Evolutionary conservation across 192 early-diverging fungal species (phyloP).

Genomic region (Backusella tuberculispora): DNA sequence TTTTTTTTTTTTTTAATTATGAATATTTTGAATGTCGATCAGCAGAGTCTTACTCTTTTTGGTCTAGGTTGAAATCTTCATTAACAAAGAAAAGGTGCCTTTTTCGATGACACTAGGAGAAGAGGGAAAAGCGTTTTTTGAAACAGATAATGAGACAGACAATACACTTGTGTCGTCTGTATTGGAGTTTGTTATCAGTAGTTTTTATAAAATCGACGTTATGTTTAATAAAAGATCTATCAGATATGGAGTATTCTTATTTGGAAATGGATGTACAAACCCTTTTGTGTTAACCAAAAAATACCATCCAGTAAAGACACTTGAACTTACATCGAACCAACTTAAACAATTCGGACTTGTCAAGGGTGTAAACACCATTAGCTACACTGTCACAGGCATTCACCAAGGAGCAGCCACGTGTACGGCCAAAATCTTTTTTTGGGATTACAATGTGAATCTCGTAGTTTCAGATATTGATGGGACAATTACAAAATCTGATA

Average conservation of each 20-base stretch:
- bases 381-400: slow-evolving; percentile 79
- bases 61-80: background rate
- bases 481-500: slow-evolving; percentile 98
- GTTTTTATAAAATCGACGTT: slow-evolving; percentile 20
- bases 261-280: background rate
- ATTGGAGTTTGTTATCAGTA: slow-evolving; percentile 18
- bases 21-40: slow-evolving; percentile 7
- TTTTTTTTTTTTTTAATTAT: background rate
- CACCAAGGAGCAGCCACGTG: slow-evolving; percentile 79
- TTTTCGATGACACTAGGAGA: background rate
- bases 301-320: slow-evolving; percentile 79
- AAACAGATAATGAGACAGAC: background rate
- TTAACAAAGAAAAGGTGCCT: background rate
- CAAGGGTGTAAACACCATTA: slow-evolving; percentile 89
- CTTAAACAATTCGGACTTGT: slow-evolving; percentile 79
- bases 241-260: too few species aligned
- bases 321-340: slow-evolving; percentile 91
- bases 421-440: slow-evolving; percentile 87
- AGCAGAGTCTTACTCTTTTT: background rate
- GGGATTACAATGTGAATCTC: slow-evolving; percentile 79
- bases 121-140: background rate
- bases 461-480: slow-evolving; percentile 99
- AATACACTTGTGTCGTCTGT: background rate
- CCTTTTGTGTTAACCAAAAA: background rate
- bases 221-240: background rate